A percentile compares a stretch with the other conserved stretches of the same genome.
These are phyloP conservation scores for Xylariaceae sp. DNA, from an alignment of 2,329 filamentous ascomycete species.

Conservation along the genomic window DNA sequence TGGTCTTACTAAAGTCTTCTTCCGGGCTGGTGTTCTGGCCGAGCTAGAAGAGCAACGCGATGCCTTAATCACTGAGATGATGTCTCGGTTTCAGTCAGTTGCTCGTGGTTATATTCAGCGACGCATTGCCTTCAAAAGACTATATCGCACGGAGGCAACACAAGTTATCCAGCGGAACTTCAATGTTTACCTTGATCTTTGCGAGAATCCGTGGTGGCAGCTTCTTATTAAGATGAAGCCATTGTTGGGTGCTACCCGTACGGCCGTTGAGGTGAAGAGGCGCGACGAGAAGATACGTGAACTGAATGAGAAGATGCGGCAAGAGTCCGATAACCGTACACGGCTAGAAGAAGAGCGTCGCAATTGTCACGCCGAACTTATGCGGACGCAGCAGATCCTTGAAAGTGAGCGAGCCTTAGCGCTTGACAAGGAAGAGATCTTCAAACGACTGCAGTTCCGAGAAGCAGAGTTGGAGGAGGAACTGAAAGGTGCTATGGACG, in stretches of 20 bases:
- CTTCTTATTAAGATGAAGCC: constrained; percentile 95
- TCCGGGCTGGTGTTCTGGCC: constrained; percentile 92
- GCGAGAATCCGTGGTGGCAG: constrained; percentile 96
- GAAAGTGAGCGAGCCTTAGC: constrained; percentile 96
- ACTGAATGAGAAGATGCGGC: constrained; percentile 81
- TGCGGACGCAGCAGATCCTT: constrained; percentile 88
- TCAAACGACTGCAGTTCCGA: constrained; percentile 91
- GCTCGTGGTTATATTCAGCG: constrained; percentile 89
- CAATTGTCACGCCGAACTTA: constrained; percentile 83
- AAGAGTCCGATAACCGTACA: constrained; percentile 75
- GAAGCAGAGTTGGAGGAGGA: constrained; percentile 93
- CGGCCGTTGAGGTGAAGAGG: constrained; percentile 91
- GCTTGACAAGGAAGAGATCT: constrained; percentile 98
- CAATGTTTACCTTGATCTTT: constrained; percentile 86
- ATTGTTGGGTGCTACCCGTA: constrained; percentile 87
- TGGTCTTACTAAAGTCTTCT: constrained; percentile 96
- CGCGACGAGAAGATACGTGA: constrained; percentile 91
- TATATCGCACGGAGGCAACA: constrained; percentile 94
- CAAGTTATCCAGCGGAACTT: constrained; percentile 95
- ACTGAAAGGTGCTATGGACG: constrained; percentile 86
- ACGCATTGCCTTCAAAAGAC: constrained; percentile 85
- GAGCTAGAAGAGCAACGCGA: constrained; percentile 97
- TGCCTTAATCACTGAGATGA: constrained; percentile 89
- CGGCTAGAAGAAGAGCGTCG: constrained; percentile 90
- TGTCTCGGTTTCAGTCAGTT: constrained; percentile 90